These are phyloP conservation scores for Hyaloscypha bicolor DNA, from an alignment of 495 filamentous ascomycete species.

Conservation along the genomic window DNA sequence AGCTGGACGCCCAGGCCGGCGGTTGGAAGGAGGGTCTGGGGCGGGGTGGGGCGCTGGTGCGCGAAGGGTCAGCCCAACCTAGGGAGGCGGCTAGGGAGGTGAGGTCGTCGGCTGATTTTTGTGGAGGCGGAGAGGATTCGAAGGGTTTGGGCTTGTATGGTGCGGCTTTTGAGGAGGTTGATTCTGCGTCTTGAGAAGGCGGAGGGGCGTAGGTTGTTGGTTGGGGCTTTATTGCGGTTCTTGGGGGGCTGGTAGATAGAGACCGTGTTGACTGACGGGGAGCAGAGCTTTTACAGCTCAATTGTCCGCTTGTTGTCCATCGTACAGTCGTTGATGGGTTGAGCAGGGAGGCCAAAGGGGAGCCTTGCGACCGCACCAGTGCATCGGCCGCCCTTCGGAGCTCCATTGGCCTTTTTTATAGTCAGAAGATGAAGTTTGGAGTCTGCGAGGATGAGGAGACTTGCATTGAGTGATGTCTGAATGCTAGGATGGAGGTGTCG, in stretches of 20 bases:
- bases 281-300: conserved; percentile 1
- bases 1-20: neutral
- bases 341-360: conserved; percentile 35
- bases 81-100: neutral
- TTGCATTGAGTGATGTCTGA: conserved; percentile 15
- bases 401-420: conserved; percentile 37
- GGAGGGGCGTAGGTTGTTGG: neutral
- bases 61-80: conserved; percentile 2
- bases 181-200: neutral
- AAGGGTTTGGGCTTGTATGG: neutral
- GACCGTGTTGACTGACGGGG: conserved; percentile 26
- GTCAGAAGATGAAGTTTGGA: conserved; percentile 17
- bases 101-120: neutral
- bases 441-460: conserved; percentile 16
- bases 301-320: conserved; percentile 20
- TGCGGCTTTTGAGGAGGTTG: neutral
- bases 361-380: conserved; percentile 33
- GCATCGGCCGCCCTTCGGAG: conserved; percentile 39
- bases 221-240: neutral
- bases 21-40: neutral
- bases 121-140: neutral
- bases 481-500: conserved; percentile 19
- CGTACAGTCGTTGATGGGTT: conserved; percentile 25
- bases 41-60: neutral
- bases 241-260: conserved; percentile 27